Base-by-base conservation (phyloP, 805 yeast genomes). In the Barnettozyma salicaria region DNA sequence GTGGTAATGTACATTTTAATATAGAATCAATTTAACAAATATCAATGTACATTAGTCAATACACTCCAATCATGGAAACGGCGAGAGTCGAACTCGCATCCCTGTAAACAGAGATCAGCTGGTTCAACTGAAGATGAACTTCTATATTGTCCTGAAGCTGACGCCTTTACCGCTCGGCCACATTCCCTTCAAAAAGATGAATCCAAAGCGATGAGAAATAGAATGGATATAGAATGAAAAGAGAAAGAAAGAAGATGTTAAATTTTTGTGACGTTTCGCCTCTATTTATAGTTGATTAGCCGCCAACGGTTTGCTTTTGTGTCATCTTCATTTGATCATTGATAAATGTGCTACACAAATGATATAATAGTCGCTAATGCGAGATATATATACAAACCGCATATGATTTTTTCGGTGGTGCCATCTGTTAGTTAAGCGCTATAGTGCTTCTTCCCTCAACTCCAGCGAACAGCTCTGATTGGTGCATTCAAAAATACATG, bases 151-250 rank as follows among this genome's bases (percentile, higher is more conserved):
- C 49, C 50, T 46, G 50, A 48, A 46, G 47, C 49, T 38, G 50
- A 44, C 50, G 49, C 52, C 50, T 44, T 45, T 45, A 46, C 50
- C 50, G 42, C 50, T 46, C 50, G 50, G 50, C 47, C 50, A 44
- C 52, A 46, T 45, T 46, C 48, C 50, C 47, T 21, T 19, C n/a
- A 19, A 19, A 21, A 22, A 19, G 19, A 7, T n/a, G 20, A 24
- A 22, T 9, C 12, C 25, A 19, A 18, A 8, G 31, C 17, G 31
- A n/a, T 13, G 25, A 5, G 18, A 12, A 12, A 8, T 6, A 19
- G 25, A 20, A 10, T 19, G 11, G 18, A n/a, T n/a, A 21, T 18
- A 23, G 27, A 23, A 31, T 5, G n/a, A 16, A 14, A 22, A 14
- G 23, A 34, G 18, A 17, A 6, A 16, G 13, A 19, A 29, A 37